Evolutionary conservation across 2,329 filamentous ascomycete genomes (phyloP), one percentile per base, ranked within the genome.

Genomic region (Scolecobasidium constrictum): DNA sequence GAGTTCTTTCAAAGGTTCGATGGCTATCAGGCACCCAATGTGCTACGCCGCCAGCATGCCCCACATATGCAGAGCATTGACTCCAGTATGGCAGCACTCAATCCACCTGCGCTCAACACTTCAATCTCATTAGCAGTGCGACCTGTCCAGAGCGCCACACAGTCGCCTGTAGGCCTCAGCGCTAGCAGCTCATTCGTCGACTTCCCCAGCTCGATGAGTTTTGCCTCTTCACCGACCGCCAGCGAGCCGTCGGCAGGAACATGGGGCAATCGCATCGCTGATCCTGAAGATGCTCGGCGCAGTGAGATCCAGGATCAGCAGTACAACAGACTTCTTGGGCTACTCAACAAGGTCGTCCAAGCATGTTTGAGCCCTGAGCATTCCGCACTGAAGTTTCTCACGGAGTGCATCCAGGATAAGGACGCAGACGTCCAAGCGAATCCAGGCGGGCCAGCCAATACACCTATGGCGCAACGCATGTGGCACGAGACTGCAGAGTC

Each of bases 1-100:
- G 26, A 31, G n/a, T 31, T 31, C 26, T 31, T 31, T 31, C 26
- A 31, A 31, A 31, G n/a, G 26, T n/a, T 31, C n/a, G 26, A 31
- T 9, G 26, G 9, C 9, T 31, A 7, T 31, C 26, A 31, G n/a
- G 26, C 26, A 31, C 9, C 9, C n/a, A n/a, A 9, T 7, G 26
- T 31, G n/a, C 9, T n/a, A 9, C 26, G 26, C n/a, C 26, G 26
- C 9, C 26, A 31, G 9, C n/a, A 31, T 31, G 26, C 26, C n/a
- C 26, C 26, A 7, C n/a, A 7, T 7, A 31, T 31, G 26, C 9
- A n/a, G n/a, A n/a, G 9, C 26, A 31, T 31, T 31, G n/a, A n/a
- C n/a, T 9, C 26, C 9, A 31, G n/a, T 31, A n/a, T n/a, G n/a
- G 9, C 26, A 9, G 9, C 26, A 31, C 26, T 31, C n/a, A n/a